phyloP scores from a whole-genome alignment of 2,329 filamentous ascomycete genomes.

The Sclerotinia trifoliorum region DNA sequence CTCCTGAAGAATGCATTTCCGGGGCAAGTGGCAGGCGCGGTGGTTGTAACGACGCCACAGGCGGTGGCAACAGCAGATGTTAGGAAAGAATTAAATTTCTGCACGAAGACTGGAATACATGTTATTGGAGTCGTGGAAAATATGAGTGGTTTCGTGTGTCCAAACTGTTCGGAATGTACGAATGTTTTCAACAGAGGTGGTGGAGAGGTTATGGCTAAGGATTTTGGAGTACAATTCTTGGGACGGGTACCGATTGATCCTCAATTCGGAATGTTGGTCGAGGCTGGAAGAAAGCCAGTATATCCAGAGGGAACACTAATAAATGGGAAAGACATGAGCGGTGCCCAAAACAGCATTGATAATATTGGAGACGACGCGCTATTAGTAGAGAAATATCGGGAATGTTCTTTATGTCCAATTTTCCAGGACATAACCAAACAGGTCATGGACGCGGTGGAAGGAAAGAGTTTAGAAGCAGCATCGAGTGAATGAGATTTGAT shows the following conservation, averaged over 20 bases:
- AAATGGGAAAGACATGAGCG: slow-evolving; percentile 53
- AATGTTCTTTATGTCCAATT: slow-evolving; percentile 67
- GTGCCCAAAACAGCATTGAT: slow-evolving; percentile 35
- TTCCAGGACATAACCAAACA: slow-evolving; percentile 64
- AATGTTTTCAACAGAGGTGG: slow-evolving; percentile 93
- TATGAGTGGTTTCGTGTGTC: slow-evolving; percentile 90
- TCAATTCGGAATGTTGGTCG: slow-evolving; percentile 83
- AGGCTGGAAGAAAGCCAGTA: slow-evolving; percentile 63
- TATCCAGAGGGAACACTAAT: slow-evolving; percentile 69
- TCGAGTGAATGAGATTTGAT: background rate
- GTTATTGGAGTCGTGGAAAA: slow-evolving; percentile 94
- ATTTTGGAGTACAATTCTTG: slow-evolving; percentile 80
- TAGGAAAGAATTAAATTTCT: slow-evolving; percentile 82
- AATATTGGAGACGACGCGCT: slow-evolving; percentile 41
- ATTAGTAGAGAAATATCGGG: slow-evolving; percentile 69
- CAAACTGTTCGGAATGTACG: slow-evolving; percentile 78
- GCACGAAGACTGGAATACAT: slow-evolving; percentile 76
- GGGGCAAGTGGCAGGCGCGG: slow-evolving; percentile 77
- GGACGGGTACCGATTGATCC: slow-evolving; percentile 90
- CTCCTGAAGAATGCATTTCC: slow-evolving; percentile 62
- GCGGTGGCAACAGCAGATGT: slow-evolving; percentile 92
- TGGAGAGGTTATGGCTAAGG: slow-evolving; percentile 81
- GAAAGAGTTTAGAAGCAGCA: background rate
- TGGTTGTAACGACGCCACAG: slow-evolving; percentile 94
- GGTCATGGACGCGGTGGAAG: slow-evolving; percentile 43